Evolutionary conservation across 1,139 yeast species (phyloP).

Genomic region (Lodderomyces parapsilosis): DNA sequence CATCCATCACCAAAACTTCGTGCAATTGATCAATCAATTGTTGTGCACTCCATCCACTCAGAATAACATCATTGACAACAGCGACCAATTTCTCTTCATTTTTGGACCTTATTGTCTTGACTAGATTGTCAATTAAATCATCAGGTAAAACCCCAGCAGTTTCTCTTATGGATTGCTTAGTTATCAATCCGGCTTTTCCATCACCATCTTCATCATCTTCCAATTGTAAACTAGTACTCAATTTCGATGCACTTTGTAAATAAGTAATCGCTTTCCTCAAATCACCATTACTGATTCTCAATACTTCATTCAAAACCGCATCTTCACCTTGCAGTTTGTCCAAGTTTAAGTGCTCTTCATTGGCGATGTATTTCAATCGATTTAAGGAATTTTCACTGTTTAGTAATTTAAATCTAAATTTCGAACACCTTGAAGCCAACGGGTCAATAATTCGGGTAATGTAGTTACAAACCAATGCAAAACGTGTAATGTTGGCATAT

Average conservation of each 20-base stretch:
- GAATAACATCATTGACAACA: slow-evolving; percentile 54
- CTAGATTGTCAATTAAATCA: slow-evolving; percentile 44
- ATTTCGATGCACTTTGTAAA: slow-evolving; percentile 81
- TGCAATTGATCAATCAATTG: slow-evolving; percentile 81
- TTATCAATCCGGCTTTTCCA: slow-evolving; percentile 32
- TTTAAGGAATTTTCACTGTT: slow-evolving; percentile 68
- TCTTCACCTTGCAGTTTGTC: slow-evolving; percentile 23
- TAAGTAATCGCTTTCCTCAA: slow-evolving; percentile 89
- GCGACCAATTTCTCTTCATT: slow-evolving; percentile 36
- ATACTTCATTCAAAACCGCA: slow-evolving; percentile 58
- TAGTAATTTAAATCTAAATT: slow-evolving; percentile 82
- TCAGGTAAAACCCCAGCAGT: slow-evolving; percentile 84
- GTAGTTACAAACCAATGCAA: slow-evolving; percentile 91
- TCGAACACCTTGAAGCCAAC: slow-evolving; percentile 91
- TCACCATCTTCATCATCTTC: slow-evolving; percentile 15
- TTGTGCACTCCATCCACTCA: slow-evolving; percentile 86
- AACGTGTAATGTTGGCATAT: slow-evolving; percentile 86
- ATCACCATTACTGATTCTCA: slow-evolving; percentile 80
- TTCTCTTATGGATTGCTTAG: slow-evolving; percentile 56
- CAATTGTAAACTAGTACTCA: slow-evolving; percentile 33
- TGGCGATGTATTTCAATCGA: slow-evolving; percentile 63
- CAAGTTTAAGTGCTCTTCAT: slow-evolving; percentile 51
- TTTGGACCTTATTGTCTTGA: slow-evolving; percentile 38
- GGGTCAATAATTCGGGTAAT: slow-evolving; percentile 97
- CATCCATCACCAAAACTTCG: slow-evolving; percentile 64